Conservation (phyloP, 768 basidiomycete species). For the Termitomyces sp. region DNA sequence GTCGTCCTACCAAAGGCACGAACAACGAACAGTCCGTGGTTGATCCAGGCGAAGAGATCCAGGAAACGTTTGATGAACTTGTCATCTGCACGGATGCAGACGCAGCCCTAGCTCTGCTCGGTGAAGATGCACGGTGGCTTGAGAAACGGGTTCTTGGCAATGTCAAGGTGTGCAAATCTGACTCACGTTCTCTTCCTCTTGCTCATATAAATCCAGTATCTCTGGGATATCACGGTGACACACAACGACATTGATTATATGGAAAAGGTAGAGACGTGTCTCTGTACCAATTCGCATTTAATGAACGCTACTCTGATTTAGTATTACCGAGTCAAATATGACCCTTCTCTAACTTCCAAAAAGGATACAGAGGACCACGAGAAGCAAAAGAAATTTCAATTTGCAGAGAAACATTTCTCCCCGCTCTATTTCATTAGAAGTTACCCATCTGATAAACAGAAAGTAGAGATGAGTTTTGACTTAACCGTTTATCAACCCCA, state of each 20-base stretch:
- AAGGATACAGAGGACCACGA: constrained; percentile 20
- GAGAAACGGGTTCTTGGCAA: constrained; percentile 25
- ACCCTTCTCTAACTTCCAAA: constrained; percentile 23
- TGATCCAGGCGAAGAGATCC: constrained; percentile 19
- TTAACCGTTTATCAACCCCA: constrained; percentile 43
- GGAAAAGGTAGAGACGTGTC: constrained; percentile 28
- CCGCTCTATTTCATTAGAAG: constrained; percentile 42
- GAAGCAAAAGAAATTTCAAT: constrained; percentile 23
- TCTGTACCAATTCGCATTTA: background rate
- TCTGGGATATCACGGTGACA: constrained; percentile 44
- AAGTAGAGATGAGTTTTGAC: constrained; percentile 50
- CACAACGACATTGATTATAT: constrained; percentile 42
- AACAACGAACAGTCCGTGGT: constrained; percentile 21
- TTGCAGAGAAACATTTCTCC: constrained; percentile 32
- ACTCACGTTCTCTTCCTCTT: background rate
- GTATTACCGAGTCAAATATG: constrained; percentile 36
- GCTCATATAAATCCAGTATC: constrained; percentile 18
- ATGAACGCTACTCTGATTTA: constrained; percentile 7
- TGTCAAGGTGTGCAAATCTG: constrained; percentile 16
- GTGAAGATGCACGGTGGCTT: constrained; percentile 20
- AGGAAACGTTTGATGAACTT: constrained; percentile 21
- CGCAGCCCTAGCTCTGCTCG: constrained; percentile 19
- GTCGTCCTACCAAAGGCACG: constrained; percentile 21
- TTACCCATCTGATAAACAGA: constrained; percentile 34
- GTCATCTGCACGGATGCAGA: constrained; percentile 24